Percentiles rank a stretch among this genome's conserved stretches.
Evolutionary conservation across 2,329 filamentous ascomycete genomes (phyloP).

Genomic region (Albophoma yamanashiensis): DNA sequence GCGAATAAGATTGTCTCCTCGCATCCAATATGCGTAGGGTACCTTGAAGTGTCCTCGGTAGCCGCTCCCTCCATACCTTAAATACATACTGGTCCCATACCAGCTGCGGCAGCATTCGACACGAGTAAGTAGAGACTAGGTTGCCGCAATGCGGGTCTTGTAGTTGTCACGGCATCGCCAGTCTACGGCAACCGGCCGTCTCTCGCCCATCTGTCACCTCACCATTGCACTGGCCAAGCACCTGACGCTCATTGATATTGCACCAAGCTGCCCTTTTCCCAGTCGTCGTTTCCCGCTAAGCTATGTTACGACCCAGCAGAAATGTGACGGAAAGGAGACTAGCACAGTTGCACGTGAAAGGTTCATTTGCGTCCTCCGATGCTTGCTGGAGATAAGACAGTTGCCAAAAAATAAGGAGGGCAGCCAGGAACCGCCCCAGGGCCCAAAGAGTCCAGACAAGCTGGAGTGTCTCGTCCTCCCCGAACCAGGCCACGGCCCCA

Average conservation of each 20-base stretch:
- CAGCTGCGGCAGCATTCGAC: not conserved
- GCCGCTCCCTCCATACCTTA: not conserved
- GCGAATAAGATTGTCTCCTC: not conserved
- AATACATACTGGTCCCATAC: not conserved
- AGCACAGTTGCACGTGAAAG: constrained; percentile 22
- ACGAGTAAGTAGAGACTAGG: not conserved
- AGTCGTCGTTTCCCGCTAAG: constrained; percentile 16
- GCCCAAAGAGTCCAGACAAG: not conserved
- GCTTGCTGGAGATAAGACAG: not conserved
- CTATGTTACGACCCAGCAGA: constrained; percentile 26
- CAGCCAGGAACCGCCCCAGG: not conserved
- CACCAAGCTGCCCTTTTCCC: constrained; percentile 21
- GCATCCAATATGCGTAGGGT: not conserved
- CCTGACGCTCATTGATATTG: constrained; percentile 12
- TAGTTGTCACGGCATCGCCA: not conserved
- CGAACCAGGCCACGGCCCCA: not conserved
- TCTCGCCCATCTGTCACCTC: not conserved
- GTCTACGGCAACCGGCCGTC: too few relatives aligned
- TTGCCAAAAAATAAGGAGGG: not conserved
- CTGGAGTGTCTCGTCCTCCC: constrained; percentile 3
- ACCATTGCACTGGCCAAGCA: not conserved
- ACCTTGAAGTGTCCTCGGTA: not conserved
- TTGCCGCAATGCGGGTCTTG: not conserved
- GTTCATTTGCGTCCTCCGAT: constrained; percentile 2
- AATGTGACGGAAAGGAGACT: constrained; percentile 19